Evolutionary conservation across 192 early-diverging fungal species (phyloP).

Genomic region (Coemansia sp.): DNA sequence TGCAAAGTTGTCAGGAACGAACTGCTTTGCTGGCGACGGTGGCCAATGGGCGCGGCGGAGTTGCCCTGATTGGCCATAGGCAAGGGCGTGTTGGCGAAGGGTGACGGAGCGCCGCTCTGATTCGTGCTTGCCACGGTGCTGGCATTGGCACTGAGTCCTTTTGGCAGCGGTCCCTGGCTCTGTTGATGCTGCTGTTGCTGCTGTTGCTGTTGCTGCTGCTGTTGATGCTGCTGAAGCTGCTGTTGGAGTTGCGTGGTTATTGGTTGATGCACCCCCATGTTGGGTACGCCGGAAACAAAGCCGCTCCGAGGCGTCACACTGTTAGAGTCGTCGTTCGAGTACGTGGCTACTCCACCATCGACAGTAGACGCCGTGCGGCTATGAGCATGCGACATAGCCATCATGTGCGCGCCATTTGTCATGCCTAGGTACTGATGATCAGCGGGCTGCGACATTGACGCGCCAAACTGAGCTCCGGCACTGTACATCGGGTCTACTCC

Average conservation of each 20-base stretch:
- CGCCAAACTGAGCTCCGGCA: slow-evolving; percentile 9
- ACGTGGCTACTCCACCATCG: slow-evolving; percentile 40
- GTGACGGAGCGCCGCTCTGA: slow-evolving; percentile 37
- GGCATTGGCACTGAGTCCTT: slow-evolving; percentile 12
- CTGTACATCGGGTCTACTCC: not conserved
- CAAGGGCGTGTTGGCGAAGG: slow-evolving; percentile 20
- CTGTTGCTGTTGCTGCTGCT: slow-evolving; percentile 11
- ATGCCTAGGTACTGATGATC: not conserved
- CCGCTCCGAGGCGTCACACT: slow-evolving; percentile 22
- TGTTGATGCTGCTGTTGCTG: slow-evolving; percentile 20
- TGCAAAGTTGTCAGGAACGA: slow-evolving; percentile 18
- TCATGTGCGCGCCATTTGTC: slow-evolving; percentile 1
- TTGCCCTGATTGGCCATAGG: not conserved
- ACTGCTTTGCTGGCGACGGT: slow-evolving; percentile 35
- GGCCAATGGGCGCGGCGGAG: slow-evolving; percentile 5
- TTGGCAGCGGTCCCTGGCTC: slow-evolving; percentile 8
- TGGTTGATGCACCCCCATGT: slow-evolving; percentile 7
- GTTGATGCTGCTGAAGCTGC: slow-evolving; percentile 11
- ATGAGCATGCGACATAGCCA: slow-evolving; percentile 24
- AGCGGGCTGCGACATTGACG: not conserved
- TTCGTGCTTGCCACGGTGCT: slow-evolving; percentile 20
- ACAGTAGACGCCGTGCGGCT: slow-evolving; percentile 32
- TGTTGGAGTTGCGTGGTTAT: slow-evolving; percentile 18
- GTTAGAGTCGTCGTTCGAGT: slow-evolving; percentile 20
- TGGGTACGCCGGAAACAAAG: slow-evolving; percentile 1